Evolutionary conservation across 2,329 filamentous ascomycete genomes (phyloP).

Genomic region (Aureobasidium sp.): DNA sequence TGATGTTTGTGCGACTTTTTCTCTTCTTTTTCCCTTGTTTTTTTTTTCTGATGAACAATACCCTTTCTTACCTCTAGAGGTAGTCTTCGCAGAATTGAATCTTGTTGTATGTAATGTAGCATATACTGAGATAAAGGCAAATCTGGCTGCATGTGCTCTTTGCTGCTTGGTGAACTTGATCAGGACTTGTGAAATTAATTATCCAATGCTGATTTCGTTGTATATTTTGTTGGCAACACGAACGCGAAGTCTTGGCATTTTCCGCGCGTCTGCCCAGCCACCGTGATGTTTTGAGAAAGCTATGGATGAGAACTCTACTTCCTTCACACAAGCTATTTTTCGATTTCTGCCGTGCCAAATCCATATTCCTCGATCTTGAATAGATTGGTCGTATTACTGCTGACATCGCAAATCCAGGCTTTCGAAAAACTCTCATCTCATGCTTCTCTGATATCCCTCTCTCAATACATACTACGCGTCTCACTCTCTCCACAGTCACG

Average conservation of each 20-base stretch:
- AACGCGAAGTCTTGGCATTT: background rate
- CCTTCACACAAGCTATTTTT: background rate
- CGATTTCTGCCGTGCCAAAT: background rate
- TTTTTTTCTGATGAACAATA: background rate
- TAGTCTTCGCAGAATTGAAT: background rate
- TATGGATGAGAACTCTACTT: background rate
- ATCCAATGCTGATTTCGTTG: no score
- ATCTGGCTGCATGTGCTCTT: background rate
- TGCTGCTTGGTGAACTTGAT: background rate
- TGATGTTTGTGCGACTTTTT: background rate
- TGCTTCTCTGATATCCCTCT: conserved; percentile 4
- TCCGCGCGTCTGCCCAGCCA: conserved; percentile 8
- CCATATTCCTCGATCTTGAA: conserved; percentile 5
- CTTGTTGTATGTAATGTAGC: conserved; percentile 7
- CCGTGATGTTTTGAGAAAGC: background rate
- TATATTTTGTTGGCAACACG: no score
- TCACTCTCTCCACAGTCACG: conserved; percentile 75
- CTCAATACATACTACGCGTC: conserved; percentile 45
- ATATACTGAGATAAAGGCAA: background rate
- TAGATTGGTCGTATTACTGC: conserved; percentile 1
- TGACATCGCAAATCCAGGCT: conserved; percentile 6
- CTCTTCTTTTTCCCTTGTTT: background rate
- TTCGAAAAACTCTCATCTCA: conserved; percentile 4
- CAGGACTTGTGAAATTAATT: no score
- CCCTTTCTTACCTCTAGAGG: background rate